phyloP scores from a whole-genome alignment of 2,329 filamentous ascomycete species.

The Phialemonium atrogriseum region DNA sequence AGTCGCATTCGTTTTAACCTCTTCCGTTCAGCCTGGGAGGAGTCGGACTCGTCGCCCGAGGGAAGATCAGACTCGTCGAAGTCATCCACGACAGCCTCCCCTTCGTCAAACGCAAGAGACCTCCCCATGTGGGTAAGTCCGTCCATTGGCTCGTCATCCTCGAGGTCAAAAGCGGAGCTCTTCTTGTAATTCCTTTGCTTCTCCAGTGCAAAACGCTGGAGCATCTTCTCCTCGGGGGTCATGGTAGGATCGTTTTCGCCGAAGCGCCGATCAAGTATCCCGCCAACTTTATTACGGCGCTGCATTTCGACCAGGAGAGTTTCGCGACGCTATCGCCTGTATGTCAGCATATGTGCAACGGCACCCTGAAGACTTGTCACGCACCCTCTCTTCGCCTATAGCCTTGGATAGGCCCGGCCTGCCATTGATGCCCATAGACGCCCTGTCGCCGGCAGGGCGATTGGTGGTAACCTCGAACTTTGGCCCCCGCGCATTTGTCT shows the following conservation, averaged over 20 bases:
- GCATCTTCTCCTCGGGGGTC: constrained; percentile 86
- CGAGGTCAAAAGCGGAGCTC: constrained; percentile 78
- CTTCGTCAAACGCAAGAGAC: constrained; percentile 58
- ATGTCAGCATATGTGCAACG: no score
- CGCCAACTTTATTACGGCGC: constrained; percentile 80
- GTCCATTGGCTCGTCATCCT: constrained; percentile 62
- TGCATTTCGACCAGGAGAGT: constrained; percentile 88
- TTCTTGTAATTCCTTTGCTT: constrained; percentile 74
- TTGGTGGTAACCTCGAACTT: constrained; percentile 81
- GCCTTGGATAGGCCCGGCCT: constrained; percentile 81
- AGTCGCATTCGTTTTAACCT: constrained; percentile 49
- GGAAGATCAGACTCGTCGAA: constrained; percentile 71
- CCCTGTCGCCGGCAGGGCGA: constrained; percentile 42
- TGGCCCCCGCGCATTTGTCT: constrained; percentile 64
- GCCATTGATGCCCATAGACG: constrained; percentile 54
- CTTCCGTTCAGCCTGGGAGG: constrained; percentile 44
- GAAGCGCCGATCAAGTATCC: constrained; percentile 86
- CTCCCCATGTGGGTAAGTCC: constrained; percentile 78
- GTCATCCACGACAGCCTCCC: constrained; percentile 52
- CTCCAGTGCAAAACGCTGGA: constrained; percentile 83
- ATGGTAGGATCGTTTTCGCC: constrained; percentile 93
- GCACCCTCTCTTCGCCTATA: constrained; percentile 73
- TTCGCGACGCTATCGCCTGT: constrained; percentile 55
- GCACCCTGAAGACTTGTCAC: no score
- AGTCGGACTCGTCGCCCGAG: constrained; percentile 46